phyloP scores from a whole-genome alignment of 2,329 filamentous ascomycete genomes.

The Didymella exigua region DNA sequence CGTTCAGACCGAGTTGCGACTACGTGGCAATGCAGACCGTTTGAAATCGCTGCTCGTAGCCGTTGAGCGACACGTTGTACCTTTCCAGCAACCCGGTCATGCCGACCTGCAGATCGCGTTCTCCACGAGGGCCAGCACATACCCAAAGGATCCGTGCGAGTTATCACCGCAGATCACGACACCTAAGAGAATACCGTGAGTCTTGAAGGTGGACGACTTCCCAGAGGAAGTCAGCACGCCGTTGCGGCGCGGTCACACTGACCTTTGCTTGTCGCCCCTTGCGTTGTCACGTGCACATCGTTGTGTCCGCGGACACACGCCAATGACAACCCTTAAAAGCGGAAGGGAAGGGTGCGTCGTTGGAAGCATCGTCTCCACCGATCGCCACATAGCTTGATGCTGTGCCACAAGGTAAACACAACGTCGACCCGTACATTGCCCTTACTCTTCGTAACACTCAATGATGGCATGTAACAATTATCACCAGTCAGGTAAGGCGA shows the following conservation, averaged over 20 bases:
- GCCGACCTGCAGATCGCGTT: conserved; percentile 9
- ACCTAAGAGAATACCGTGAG: no score
- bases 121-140: conserved; percentile 5
- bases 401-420: conserved; percentile 15
- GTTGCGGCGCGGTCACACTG: conserved; percentile 2
- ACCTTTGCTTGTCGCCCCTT: conserved; percentile 11
- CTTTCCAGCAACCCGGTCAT: conserved; percentile 7
- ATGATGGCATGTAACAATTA: background rate
- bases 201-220: background rate
- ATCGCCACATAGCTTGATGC: conserved; percentile 10
- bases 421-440: conserved; percentile 4
- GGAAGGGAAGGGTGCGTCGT: background rate
- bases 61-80: conserved; percentile 12
- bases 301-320: conserved; percentile 5
- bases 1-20: background rate
- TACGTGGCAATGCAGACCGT: conserved; percentile 8
- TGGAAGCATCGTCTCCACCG: conserved; percentile 8
- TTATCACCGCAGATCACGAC: background rate
- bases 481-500: background rate
- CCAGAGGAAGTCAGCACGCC: background rate
- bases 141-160: background rate
- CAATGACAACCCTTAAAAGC: background rate
- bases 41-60: background rate
- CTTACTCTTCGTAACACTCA: conserved; percentile 14
- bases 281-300: conserved; percentile 14